Evolutionary conservation across 441 rosid species (phyloP).

Genomic region (Melastoma candidum): DNA sequence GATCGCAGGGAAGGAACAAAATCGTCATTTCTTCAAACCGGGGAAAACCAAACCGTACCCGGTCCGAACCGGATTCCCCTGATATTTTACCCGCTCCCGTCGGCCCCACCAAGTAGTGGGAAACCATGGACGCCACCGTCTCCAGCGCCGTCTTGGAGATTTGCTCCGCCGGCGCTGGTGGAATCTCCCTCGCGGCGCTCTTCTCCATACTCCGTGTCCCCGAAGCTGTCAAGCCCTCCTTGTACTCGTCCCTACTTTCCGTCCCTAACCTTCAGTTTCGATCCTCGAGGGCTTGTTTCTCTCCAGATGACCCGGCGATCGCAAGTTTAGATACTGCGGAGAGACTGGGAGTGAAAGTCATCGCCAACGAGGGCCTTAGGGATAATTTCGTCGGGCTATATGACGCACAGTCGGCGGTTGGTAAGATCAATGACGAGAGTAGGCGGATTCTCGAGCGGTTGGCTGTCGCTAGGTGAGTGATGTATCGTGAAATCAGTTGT

Average conservation of each 20-base stretch:
- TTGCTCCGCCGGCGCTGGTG: conserved; percentile 53
- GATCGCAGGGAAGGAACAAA: no score
- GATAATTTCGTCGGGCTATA: conserved; percentile 76
- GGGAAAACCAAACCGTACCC: no score
- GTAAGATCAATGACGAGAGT: conserved; percentile 32
- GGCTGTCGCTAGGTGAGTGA: conserved; percentile 51
- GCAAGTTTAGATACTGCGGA: conserved; percentile 54
- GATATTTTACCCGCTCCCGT: no score
- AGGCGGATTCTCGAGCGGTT: conserved; percentile 68
- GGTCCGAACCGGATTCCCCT: no score
- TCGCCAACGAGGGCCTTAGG: conserved; percentile 56
- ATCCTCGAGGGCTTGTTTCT: conserved; percentile 16
- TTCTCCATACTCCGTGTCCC: conserved; percentile 19
- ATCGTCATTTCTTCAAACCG: no score
- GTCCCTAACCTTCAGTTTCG: conserved; percentile 56
- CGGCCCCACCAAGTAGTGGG: no score
- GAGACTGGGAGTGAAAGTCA: conserved; percentile 40
- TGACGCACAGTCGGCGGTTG: conserved; percentile 34
- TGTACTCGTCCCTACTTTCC: conserved; percentile 34
- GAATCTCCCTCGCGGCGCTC: conserved; percentile 20
- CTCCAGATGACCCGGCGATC: conserved; percentile 34
- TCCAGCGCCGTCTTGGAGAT: conserved; percentile 72
- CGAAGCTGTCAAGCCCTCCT: neutral
- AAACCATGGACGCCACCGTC: conserved; percentile 52
- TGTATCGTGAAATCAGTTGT: neutral